Base-by-base conservation (phyloP, 768 basidiomycete species). In the Hortiboletus campestris region DNA sequence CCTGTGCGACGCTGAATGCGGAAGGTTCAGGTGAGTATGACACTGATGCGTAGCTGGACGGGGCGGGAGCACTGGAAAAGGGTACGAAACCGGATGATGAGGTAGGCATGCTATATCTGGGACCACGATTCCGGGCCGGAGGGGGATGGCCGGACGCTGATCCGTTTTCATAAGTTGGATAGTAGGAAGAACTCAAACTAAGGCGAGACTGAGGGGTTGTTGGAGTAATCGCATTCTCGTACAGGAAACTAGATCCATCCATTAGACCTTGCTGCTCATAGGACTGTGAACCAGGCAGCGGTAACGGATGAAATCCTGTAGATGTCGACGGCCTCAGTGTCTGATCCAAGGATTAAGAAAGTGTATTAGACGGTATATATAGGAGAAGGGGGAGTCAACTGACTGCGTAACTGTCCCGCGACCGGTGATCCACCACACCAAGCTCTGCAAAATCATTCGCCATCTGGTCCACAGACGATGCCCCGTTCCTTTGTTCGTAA, bases 41-140 rank as follows among this genome's bases (percentile, higher is more conserved):
- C 48, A 74, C 53, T 19, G 72, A 53, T 14, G 61, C 62, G 60
- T 78, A 79, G 46, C 72, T 67, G 7, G 78, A 69, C 13, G 76
- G 63, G 38, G 70, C 53, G n/a, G 72, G 63, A 50, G 51, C 13
- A 32, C 31, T 77, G 28, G 77, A 66, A 43, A 86, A 64, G 38
- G 88, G 84, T 50, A 82, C 73, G 62, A 89, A 91, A 13, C 89
- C 88, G 12, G 88, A 87, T 0, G 88, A 84, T 8, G 83, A 72
- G 1, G 80, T 64, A 19, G 88, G 86, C 55, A 88, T 73, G 61
- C 85, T 89, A 60, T 86, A 84, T 49, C 89, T 78, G 13, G 87
- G 82, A 34, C 81, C 82, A 60, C 78, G 77, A 39, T 70, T 68
- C 22, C 69, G 62, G 29, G 68, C 63, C 2, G 78, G 65, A 45